Percentiles rank a stretch among this genome's conserved stretches.
These are phyloP conservation scores for Tolypocladium amazonense DNA, from an alignment of 2,329 filamentous ascomycete species.

Conservation along the genomic window DNA sequence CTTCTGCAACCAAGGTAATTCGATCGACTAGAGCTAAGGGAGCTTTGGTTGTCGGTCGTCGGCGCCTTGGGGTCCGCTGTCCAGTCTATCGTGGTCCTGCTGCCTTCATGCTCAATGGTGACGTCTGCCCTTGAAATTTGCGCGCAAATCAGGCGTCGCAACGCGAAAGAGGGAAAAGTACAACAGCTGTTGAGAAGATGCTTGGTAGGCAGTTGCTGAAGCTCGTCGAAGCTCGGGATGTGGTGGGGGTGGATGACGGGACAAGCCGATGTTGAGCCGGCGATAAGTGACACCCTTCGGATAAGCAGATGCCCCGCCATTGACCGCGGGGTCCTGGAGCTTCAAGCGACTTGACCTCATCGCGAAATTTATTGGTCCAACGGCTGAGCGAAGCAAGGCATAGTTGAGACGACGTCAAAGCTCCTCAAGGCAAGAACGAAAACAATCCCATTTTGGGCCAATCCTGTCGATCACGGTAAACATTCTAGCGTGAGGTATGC, in stretches of 20 bases:
- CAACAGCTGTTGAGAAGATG: neutral
- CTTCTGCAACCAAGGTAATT: conserved; percentile 3
- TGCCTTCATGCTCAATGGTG: neutral
- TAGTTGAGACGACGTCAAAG: neutral
- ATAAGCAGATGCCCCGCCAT: neutral
- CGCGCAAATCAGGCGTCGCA: neutral
- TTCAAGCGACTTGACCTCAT: neutral
- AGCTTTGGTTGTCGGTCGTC: neutral
- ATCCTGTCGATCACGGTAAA: neutral
- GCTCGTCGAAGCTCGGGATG: neutral
- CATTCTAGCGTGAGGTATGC: neutral
- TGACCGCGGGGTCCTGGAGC: neutral
- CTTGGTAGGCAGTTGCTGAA: neutral
- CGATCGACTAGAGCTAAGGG: neutral
- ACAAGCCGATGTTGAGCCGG: neutral
- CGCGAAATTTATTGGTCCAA: neutral
- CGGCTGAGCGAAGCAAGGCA: neutral
- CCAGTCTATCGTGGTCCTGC: neutral
- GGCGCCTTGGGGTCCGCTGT: neutral
- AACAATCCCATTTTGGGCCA: neutral
- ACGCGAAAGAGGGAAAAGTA: neutral
- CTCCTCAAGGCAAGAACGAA: neutral
- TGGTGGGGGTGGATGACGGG: neutral
- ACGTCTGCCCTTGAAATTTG: neutral
- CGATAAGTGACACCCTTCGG: neutral